Base-by-base conservation (phyloP, 176 grass and related monocot genomes). In the Triticum urartu region DNA sequence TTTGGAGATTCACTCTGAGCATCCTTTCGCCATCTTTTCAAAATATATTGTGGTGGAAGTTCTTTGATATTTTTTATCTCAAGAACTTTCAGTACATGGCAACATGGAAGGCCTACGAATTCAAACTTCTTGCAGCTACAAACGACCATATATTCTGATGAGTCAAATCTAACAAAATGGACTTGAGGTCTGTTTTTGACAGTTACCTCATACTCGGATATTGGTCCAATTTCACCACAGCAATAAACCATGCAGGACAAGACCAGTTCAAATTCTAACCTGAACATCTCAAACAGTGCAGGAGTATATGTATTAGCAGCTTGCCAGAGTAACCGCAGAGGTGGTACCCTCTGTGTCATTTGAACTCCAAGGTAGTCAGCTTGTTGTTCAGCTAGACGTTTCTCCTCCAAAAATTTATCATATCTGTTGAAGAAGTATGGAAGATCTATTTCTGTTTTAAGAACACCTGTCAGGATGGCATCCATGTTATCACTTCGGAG, bases 41-140 rank as follows among this genome's bases (percentile, higher is more conserved):
- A 81, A 68, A 95, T 86, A 79, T 97, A 95, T 38, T 91, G 91
- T 39, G 45, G 80, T 81, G 92, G 95, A 69, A 97, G 89, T 84
- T 97, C 95, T 86, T 97, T 95, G 26, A 95, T 91, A 89, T 97
- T 95, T 95, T 86, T 95, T 2, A 91, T 58, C 59, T 97, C 95
- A 71, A 93, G 86, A 63, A 97, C 81, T 91, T 95, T 97, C 70
- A 97, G 65, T 26, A 78, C 18, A 86, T 97, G 95, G 75, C 95
- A 95, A 64, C 95, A 97, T 30, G 81, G 95, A 79, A 95, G 83
- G 45, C 95, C 92, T 2, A 64, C 71, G 32, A 84, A 90, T 42
- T 97, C 95, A 65, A 93, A 97, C 64, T 91, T 97, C 81, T 93
- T 94, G 81, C 95, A 95, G 74, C 92, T 95, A 88, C 95, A 97